Percentiles rank a stretch among this genome's conserved stretches.
Conservation (phyloP, 192 early-diverging fungal species). For the Funneliformis geosporum region DNA sequence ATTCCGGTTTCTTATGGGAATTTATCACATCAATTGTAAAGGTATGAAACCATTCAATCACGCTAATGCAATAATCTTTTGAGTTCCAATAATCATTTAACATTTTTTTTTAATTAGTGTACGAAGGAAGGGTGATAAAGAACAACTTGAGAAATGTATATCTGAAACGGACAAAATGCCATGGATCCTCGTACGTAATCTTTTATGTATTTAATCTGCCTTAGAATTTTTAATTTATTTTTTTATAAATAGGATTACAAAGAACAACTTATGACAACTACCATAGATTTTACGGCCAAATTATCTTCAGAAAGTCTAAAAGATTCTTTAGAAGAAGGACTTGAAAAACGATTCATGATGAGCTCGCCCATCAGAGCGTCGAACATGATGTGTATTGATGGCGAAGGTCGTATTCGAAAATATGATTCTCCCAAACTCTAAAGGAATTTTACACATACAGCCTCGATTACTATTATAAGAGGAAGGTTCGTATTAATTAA, state of each 20-base stretch:
- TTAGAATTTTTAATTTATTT: neutral
- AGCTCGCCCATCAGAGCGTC: constrained; percentile 68
- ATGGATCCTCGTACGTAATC: constrained; percentile 51
- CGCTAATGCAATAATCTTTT: no score
- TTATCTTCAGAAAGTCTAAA: constrained; percentile 72
- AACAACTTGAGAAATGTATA: constrained; percentile 77
- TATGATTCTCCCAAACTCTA: constrained; percentile 78
- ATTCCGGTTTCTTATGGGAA: constrained; percentile 88
- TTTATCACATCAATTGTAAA: constrained; percentile 94
- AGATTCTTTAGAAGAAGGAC: constrained; percentile 72
- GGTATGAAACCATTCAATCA: no score
- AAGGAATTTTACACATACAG: constrained; percentile 61
- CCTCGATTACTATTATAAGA: constrained; percentile 80
- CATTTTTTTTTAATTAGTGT: neutral
- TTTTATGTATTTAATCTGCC: neutral
- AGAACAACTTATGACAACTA: constrained; percentile 35
- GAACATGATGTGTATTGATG: constrained; percentile 96
- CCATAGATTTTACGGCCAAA: constrained; percentile 47
- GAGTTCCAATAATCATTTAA: no score
- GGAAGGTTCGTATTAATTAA: constrained; percentile 61
- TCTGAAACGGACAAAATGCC: constrained; percentile 67
- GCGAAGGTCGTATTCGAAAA: constrained; percentile 79
- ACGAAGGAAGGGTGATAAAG: constrained; percentile 58
- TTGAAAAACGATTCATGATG: constrained; percentile 85
- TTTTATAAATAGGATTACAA: constrained; percentile 23